phyloP scores from a whole-genome alignment of 768 basidiomycete species.

The Tricholoma hemisulphureum region DNA sequence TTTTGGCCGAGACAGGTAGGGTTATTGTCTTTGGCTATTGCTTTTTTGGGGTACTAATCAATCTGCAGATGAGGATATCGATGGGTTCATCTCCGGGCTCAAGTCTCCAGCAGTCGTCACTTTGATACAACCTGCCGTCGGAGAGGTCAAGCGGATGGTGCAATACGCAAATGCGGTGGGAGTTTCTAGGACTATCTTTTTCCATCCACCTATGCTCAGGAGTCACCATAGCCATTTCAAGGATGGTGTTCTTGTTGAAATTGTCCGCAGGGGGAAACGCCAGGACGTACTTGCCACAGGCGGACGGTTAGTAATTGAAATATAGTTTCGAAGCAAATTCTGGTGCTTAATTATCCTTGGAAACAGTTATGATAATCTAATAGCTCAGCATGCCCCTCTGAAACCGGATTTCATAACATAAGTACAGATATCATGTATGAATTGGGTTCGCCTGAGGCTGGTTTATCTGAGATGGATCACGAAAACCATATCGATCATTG shows the following conservation, averaged over 20 bases:
- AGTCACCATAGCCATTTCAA: constrained; percentile 64
- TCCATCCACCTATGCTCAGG: constrained; percentile 75
- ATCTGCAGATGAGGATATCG: constrained; percentile 58
- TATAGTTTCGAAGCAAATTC: neutral
- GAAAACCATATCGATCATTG: constrained; percentile 69
- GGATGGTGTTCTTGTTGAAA: constrained; percentile 74
- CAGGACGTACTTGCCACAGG: constrained; percentile 77
- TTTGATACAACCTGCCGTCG: constrained; percentile 48
- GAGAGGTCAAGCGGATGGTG: constrained; percentile 64
- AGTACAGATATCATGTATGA: constrained; percentile 91
- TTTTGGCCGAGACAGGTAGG: constrained; percentile 59
- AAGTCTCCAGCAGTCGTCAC: constrained; percentile 57
- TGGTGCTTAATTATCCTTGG: neutral
- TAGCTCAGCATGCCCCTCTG: constrained; percentile 58
- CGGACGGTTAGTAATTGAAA: constrained; percentile 55
- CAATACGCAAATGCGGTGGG: constrained; percentile 60
- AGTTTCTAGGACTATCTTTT: constrained; percentile 57
- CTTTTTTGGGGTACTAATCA: neutral
- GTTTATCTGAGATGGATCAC: constrained; percentile 57
- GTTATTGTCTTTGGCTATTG: constrained; percentile 11
- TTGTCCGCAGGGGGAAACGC: constrained; percentile 63
- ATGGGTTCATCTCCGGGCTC: constrained; percentile 50
- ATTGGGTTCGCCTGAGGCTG: constrained; percentile 57
- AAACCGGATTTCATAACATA: constrained; percentile 62
- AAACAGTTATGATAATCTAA: constrained; percentile 69